Conservation (phyloP, 768 basidiomycete genomes). For the Trametes cingulata region DNA sequence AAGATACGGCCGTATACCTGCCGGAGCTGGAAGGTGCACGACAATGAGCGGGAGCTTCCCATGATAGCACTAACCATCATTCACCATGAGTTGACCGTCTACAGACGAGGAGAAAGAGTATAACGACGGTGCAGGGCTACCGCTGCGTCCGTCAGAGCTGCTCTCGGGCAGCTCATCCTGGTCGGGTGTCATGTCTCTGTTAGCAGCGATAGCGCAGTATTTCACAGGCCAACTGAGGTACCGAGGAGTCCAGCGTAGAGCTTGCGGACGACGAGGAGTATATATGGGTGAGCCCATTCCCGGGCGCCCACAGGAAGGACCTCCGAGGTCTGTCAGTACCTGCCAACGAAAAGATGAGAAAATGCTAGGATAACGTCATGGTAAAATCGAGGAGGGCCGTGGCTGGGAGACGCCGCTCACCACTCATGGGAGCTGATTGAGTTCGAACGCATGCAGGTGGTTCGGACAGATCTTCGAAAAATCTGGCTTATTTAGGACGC, state of each 20-base stretch:
- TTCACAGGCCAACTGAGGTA: slow-evolving; percentile 3
- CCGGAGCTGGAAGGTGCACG: slow-evolving; percentile 23
- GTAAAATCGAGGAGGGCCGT: background rate
- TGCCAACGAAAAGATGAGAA: slow-evolving; percentile 5
- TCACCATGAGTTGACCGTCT: slow-evolving; percentile 31
- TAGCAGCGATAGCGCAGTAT: background rate
- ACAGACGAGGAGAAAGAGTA: slow-evolving; percentile 35
- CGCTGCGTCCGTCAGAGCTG: slow-evolving; percentile 20
- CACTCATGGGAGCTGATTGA: slow-evolving; percentile 17
- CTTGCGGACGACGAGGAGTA: slow-evolving; percentile 13
- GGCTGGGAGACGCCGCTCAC: slow-evolving; percentile 7
- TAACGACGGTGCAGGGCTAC: slow-evolving; percentile 33
- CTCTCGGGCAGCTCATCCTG: slow-evolving; percentile 13
- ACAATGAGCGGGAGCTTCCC: background rate
- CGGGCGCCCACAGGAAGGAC: slow-evolving; percentile 14
- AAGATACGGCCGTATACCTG: slow-evolving; percentile 31
- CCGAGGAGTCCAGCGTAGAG: slow-evolving; percentile 11
- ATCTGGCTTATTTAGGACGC: background rate
- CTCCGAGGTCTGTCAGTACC: slow-evolving; percentile 3
- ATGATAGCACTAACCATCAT: background rate
- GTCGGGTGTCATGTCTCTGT: slow-evolving; percentile 8
- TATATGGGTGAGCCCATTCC: slow-evolving; percentile 9
- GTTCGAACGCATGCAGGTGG: slow-evolving; percentile 2
- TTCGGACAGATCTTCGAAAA: slow-evolving; percentile 3
- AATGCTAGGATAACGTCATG: slow-evolving; percentile 15